Evolutionary conservation across 2,329 filamentous ascomycete species (phyloP).

Genomic region (Aschersonia sp.): DNA sequence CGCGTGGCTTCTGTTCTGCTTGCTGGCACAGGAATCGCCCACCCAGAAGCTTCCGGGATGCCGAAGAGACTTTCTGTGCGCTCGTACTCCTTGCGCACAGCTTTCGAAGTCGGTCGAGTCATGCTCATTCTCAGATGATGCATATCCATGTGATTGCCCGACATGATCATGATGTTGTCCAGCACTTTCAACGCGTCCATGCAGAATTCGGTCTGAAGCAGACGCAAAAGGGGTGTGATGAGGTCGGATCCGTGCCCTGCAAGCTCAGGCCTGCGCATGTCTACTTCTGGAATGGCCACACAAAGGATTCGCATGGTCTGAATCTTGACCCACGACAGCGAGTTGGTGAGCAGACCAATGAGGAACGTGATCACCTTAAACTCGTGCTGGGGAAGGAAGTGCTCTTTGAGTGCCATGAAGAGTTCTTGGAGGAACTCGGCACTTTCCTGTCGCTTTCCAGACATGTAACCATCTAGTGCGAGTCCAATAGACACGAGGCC

Average conservation of each 20-base stretch:
- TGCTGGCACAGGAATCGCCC: slow-evolving; percentile 89
- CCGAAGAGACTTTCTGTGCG: slow-evolving; percentile 89
- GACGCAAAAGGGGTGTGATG: slow-evolving; percentile 77
- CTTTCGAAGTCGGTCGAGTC: slow-evolving; percentile 74
- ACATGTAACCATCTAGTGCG: slow-evolving; percentile 56
- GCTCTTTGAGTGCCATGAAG: slow-evolving; percentile 57
- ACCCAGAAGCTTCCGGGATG: slow-evolving; percentile 88
- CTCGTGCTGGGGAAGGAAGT: slow-evolving; percentile 71
- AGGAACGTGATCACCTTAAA: slow-evolving; percentile 79
- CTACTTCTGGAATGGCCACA: slow-evolving; percentile 72
- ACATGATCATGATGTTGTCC: slow-evolving; percentile 91
- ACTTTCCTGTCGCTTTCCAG: slow-evolving; percentile 48
- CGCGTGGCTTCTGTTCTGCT: slow-evolving; percentile 77
- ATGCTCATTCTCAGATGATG: slow-evolving; percentile 97
- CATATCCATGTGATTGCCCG: slow-evolving; percentile 80
- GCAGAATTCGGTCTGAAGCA: slow-evolving; percentile 87
- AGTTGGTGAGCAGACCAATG: slow-evolving; percentile 83
- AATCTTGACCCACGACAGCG: slow-evolving; percentile 75
- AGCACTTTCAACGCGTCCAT: slow-evolving; percentile 84
- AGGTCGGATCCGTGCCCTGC: slow-evolving; percentile 85
- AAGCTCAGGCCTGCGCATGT: slow-evolving; percentile 85
- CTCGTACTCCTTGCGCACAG: slow-evolving; percentile 87
- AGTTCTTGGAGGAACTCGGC: slow-evolving; percentile 66
- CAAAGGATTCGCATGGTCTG: slow-evolving; percentile 87
- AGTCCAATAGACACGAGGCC: slow-evolving; percentile 52